Conservation (phyloP, 495 filamentous ascomycete species). For the Chaetomium cochliodes region DNA sequence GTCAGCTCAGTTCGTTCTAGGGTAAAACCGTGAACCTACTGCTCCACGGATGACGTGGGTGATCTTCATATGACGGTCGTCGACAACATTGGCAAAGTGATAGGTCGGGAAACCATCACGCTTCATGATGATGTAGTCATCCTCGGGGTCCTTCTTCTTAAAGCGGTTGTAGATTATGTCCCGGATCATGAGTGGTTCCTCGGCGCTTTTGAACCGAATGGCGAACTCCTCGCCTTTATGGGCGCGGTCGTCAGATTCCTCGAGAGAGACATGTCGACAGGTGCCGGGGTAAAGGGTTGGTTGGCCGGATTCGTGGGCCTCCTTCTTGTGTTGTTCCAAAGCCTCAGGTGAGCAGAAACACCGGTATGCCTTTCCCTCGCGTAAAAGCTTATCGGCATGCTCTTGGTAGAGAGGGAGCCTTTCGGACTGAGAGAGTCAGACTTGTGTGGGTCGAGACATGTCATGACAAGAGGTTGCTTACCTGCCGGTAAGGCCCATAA, state of each 20-base stretch:
- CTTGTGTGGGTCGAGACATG: not conserved
- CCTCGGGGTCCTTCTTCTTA: slow-evolving; percentile 40
- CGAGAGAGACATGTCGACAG: slow-evolving; percentile 63
- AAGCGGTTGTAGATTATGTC: slow-evolving; percentile 78
- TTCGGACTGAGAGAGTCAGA: slow-evolving; percentile 61
- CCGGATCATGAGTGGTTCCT: slow-evolving; percentile 56
- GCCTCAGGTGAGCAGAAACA: slow-evolving; percentile 85
- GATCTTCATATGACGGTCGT: slow-evolving; percentile 91
- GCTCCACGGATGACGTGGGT: slow-evolving; percentile 91
- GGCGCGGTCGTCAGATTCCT: slow-evolving; percentile 68
- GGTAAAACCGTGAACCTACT: slow-evolving; percentile 44
- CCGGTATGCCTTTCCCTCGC: slow-evolving; percentile 74
- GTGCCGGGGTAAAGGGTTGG: slow-evolving; percentile 73
- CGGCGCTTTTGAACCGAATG: slow-evolving; percentile 66
- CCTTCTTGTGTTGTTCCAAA: slow-evolving; percentile 60
- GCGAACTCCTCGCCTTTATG: slow-evolving; percentile 69
- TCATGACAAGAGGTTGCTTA: slow-evolving; percentile 33
- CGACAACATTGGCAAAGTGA: slow-evolving; percentile 94
- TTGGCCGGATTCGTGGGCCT: slow-evolving; percentile 58
- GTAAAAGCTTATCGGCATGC: slow-evolving; percentile 68
- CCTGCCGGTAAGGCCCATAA: slow-evolving; percentile 84
- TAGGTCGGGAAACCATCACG: slow-evolving; percentile 91
- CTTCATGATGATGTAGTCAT: slow-evolving; percentile 77
- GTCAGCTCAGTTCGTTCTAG: not conserved
- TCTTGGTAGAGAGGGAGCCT: slow-evolving; percentile 69